Percentiles rank a stretch among this genome's conserved stretches.
Evolutionary conservation across 495 filamentous ascomycete species (phyloP).

Genomic region (Apiosordaria backusii): DNA sequence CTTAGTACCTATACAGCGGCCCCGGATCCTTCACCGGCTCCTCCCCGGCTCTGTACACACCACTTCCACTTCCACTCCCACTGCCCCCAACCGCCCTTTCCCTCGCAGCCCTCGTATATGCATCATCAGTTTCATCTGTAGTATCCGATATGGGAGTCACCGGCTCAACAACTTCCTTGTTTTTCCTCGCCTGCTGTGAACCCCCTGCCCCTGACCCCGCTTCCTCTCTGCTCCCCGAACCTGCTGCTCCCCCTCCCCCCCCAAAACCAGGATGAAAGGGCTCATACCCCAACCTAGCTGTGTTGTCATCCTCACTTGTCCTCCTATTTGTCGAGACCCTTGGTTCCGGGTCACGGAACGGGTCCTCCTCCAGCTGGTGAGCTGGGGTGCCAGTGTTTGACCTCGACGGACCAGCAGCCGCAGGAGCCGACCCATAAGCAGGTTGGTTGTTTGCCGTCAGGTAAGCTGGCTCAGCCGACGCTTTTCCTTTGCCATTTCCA

Average conservation of each 20-base stretch:
- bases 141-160: conserved; percentile 27
- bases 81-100: neutral
- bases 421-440: conserved; percentile 7
- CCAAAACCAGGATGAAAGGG: conserved; percentile 53
- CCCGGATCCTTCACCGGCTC: conserved; percentile 26
- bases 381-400: conserved; percentile 34
- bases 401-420: conserved; percentile 32
- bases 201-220: conserved; percentile 13
- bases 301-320: conserved; percentile 18
- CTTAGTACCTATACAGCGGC: conserved; percentile 39
- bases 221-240: neutral
- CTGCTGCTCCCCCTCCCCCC: conserved; percentile 6
- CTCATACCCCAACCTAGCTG: conserved; percentile 38
- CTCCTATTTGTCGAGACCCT: conserved; percentile 25
- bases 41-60: no score
- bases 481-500: conserved; percentile 49
- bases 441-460: conserved; percentile 17
- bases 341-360: conserved; percentile 44
- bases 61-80: no score
- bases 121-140: conserved; percentile 24
- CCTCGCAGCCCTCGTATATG: conserved; percentile 16
- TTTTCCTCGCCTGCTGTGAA: neutral
- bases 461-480: conserved; percentile 12
- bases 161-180: conserved; percentile 11
- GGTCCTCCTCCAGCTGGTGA: conserved; percentile 39